Evolutionary conservation across 352 stramenopile genomes (phyloP).

Genomic region (Globisporangium nagaii): DNA sequence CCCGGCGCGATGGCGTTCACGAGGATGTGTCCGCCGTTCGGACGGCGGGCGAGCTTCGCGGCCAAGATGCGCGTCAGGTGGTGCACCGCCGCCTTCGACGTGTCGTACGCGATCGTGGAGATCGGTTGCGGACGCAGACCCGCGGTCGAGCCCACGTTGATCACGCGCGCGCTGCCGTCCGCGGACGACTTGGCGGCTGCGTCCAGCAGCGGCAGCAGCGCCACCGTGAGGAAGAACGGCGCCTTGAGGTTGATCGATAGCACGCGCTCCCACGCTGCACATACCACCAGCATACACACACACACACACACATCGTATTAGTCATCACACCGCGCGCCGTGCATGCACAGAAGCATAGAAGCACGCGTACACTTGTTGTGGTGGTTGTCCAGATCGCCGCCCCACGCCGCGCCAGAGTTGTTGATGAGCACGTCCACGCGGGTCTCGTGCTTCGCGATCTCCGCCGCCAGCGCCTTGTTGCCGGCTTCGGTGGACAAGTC

Average conservation of each 20-base stretch:
- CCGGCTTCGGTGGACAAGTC: not conserved
- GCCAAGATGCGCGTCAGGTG: slow-evolving; percentile 91
- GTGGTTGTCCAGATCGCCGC: slow-evolving; percentile 8
- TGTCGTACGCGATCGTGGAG: slow-evolving; percentile 92
- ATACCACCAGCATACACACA: not conserved
- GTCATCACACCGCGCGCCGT: too few species aligned
- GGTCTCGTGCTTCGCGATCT: slow-evolving; percentile 71
- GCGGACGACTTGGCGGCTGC: slow-evolving; percentile 29
- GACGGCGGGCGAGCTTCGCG: slow-evolving; percentile 80
- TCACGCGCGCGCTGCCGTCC: slow-evolving; percentile 45
- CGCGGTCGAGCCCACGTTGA: slow-evolving; percentile 71
- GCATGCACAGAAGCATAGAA: not conserved
- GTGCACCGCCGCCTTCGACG: slow-evolving; percentile 93
- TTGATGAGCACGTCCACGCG: slow-evolving; percentile 93
- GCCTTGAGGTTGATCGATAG: slow-evolving; percentile 94
- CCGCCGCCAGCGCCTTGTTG: slow-evolving; percentile 21
- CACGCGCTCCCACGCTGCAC: slow-evolving; percentile 88
- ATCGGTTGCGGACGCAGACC: slow-evolving; percentile 85
- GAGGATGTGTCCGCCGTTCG: slow-evolving; percentile 86
- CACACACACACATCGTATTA: not conserved
- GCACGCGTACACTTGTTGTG: not conserved
- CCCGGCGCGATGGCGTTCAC: slow-evolving; percentile 95
- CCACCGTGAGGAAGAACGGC: slow-evolving; percentile 90
- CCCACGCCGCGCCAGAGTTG: slow-evolving; percentile 83
- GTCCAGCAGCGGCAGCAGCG: slow-evolving; percentile 89